Percentiles rank a stretch among this genome's conserved stretches.
Conservation (phyloP, 257 asterid species). For the Salvia hispanica region DNA sequence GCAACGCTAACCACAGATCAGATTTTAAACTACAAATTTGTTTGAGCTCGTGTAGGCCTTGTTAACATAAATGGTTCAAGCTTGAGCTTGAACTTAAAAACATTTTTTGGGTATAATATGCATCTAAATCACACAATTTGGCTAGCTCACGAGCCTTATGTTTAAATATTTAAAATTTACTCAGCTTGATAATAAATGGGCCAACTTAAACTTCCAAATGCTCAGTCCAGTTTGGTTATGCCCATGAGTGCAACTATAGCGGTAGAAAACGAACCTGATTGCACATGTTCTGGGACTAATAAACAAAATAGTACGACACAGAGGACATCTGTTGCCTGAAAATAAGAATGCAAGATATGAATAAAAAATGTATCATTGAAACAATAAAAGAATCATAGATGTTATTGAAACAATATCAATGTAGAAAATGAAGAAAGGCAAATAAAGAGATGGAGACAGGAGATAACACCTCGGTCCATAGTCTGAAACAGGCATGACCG, state of each 20-base stretch:
- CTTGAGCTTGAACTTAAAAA: too few species aligned
- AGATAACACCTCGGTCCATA: slow-evolving; percentile 82
- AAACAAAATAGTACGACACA: slow-evolving; percentile 91
- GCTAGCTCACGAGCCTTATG: neutral
- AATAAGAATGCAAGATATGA: slow-evolving; percentile 26
- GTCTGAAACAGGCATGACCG: slow-evolving; percentile 93
- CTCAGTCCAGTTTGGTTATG: neutral
- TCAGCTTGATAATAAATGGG: neutral
- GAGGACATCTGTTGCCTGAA: slow-evolving; percentile 88
- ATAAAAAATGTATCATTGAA: slow-evolving; percentile 3
- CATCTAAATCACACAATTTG: neutral
- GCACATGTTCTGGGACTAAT: slow-evolving; percentile 81
- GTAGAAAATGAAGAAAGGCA: slow-evolving; percentile 9
- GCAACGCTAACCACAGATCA: neutral
- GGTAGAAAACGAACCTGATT: slow-evolving; percentile 63
- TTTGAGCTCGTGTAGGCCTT: too few species aligned
- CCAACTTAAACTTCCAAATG: neutral
- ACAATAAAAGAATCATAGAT: slow-evolving; percentile 7
- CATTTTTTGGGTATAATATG: too few species aligned
- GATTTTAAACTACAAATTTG: neutral
- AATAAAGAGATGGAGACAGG: slow-evolving; percentile 20
- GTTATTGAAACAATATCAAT: neutral
- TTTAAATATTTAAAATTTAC: neutral
- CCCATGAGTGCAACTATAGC: neutral
- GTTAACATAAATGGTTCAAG: too few species aligned